These are phyloP conservation scores for Acanthamoeba culbertsoni DNA, from an alignment of 208 protist genomes.

Conservation along the genomic window DNA sequence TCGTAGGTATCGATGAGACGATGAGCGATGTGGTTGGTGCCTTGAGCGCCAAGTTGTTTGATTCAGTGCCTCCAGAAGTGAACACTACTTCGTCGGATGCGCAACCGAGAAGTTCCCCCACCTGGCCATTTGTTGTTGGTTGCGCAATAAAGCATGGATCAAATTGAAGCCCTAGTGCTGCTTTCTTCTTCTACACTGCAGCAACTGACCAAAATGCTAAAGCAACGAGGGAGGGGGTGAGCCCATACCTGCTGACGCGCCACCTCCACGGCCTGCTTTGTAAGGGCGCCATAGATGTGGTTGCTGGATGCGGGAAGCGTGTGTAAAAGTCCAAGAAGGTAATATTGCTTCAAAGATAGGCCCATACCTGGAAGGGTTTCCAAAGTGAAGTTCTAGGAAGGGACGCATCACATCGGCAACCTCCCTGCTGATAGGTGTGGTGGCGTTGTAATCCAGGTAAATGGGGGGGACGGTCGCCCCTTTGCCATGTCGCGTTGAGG, in stretches of 20 bases:
- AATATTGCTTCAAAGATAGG: background rate
- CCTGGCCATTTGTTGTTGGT: background rate
- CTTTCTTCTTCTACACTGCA: background rate
- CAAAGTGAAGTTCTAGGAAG: slow-evolving; percentile 41
- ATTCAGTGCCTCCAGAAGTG: slow-evolving; percentile 92
- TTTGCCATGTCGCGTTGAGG: background rate
- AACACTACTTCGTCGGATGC: slow-evolving; percentile 87
- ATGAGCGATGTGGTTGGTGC: background rate
- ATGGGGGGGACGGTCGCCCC: slow-evolving; percentile 73
- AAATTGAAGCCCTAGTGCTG: background rate
- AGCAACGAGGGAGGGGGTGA: background rate
- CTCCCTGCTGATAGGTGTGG: slow-evolving; percentile 88
- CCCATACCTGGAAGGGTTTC: slow-evolving; percentile 8
- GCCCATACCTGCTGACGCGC: slow-evolving; percentile 75
- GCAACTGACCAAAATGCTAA: background rate
- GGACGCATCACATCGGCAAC: slow-evolving; percentile 70
- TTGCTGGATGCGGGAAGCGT: slow-evolving; percentile 77
- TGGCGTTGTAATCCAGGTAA: slow-evolving; percentile 94
- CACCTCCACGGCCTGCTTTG: slow-evolving; percentile 87
- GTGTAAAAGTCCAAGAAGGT: too few relatives aligned
- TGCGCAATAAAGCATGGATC: background rate
- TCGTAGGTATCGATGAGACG: background rate
- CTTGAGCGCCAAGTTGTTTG: slow-evolving; percentile 92
- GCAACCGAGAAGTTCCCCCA: slow-evolving; percentile 48
- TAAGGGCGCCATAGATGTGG: slow-evolving; percentile 87